phyloP scores from a whole-genome alignment of 2,329 filamentous ascomycete species.

The Venturia carpophila region DNA sequence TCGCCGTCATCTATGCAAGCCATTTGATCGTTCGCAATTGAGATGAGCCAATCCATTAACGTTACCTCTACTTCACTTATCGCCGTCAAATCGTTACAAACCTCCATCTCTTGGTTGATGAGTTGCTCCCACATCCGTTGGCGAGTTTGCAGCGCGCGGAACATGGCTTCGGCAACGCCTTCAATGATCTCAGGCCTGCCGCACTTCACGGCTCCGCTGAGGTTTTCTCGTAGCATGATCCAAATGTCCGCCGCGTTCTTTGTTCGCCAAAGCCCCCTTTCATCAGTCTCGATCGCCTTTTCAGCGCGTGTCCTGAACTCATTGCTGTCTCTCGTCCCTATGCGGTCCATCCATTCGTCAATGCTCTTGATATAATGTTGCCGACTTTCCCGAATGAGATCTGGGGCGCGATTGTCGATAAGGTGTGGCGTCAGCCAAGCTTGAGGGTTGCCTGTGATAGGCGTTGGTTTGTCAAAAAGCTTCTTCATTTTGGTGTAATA shows the following conservation, averaged over 20 bases:
- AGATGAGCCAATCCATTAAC: constrained; percentile 83
- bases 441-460: constrained; percentile 36
- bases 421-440: constrained; percentile 77
- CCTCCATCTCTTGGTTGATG: constrained; percentile 74
- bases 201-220: constrained; percentile 75
- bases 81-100: constrained; percentile 52
- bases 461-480: constrained; percentile 53
- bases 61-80: constrained; percentile 66
- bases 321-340: constrained; percentile 72
- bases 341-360: constrained; percentile 95
- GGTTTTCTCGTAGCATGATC: constrained; percentile 93
- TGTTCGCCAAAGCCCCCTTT: constrained; percentile 85
- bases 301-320: constrained; percentile 71
- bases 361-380: constrained; percentile 91
- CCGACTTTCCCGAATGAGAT: constrained; percentile 88
- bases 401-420: constrained; percentile 80
- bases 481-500: constrained; percentile 96
- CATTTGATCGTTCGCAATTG: constrained; percentile 97
- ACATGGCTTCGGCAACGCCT: constrained; percentile 94
- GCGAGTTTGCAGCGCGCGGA: constrained; percentile 71
- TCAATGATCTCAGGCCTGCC: constrained; percentile 85
- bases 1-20: constrained; percentile 83
- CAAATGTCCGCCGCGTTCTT: constrained; percentile 91
- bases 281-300: constrained; percentile 76
- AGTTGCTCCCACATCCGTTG: constrained; percentile 83